These are phyloP conservation scores for Aspergillus oerlinghausenensis DNA, from an alignment of 2,329 filamentous ascomycete genomes.

Conservation along the genomic window DNA sequence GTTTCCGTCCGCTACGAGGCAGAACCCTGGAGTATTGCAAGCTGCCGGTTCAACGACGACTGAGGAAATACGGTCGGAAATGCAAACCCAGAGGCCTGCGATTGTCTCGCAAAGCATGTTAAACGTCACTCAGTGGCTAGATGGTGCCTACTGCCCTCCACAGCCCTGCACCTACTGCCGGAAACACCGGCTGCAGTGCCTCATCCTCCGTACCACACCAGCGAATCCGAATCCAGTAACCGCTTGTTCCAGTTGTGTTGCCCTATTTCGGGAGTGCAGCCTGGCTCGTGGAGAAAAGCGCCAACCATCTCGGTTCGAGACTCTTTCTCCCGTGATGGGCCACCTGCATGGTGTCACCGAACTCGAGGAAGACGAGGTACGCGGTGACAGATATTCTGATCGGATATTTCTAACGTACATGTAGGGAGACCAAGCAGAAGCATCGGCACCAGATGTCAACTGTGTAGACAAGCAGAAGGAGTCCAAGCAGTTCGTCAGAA, in stretches of 20 bases:
- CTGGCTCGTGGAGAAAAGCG: conserved; percentile 45
- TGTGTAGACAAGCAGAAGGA: conserved; percentile 16
- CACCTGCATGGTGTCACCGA: conserved; percentile 49
- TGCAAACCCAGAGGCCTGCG: background rate
- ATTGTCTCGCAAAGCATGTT: conserved; percentile 6
- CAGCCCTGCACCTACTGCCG: conserved; percentile 45
- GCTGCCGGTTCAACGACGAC: background rate
- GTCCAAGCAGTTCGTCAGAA: conserved; percentile 41
- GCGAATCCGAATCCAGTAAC: conserved; percentile 48
- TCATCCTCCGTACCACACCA: conserved; percentile 44
- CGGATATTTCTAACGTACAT: background rate
- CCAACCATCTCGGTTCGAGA: conserved; percentile 45
- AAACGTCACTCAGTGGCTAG: conserved; percentile 30
- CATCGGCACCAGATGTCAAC: background rate
- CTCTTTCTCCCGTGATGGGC: conserved; percentile 44
- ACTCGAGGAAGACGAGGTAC: conserved; percentile 21
- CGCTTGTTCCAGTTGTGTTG: conserved; percentile 50
- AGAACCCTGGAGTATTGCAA: background rate
- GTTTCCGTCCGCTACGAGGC: background rate
- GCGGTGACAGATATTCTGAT: background rate
- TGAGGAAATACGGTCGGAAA: background rate
- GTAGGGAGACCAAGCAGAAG: background rate
- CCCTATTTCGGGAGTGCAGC: conserved; percentile 49
- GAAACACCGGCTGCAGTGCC: conserved; percentile 44
- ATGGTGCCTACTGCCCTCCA: conserved; percentile 42